Percentiles rank a stretch among this genome's conserved stretches.
These are phyloP conservation scores for Trichoderma sp. DNA, from an alignment of 2,329 filamentous ascomycete genomes.

Conservation along the genomic window DNA sequence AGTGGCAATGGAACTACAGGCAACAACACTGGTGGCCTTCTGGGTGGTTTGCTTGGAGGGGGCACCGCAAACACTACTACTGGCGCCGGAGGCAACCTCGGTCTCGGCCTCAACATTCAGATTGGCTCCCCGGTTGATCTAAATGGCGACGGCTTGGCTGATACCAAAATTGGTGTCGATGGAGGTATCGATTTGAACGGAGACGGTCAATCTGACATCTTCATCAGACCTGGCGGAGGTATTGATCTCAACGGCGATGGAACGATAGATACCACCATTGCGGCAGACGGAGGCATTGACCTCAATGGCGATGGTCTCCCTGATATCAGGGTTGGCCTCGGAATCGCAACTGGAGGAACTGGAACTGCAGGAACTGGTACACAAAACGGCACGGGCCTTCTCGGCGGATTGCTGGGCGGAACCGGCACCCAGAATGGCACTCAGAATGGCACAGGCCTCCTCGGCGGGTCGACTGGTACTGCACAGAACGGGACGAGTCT, in stretches of 20 bases:
- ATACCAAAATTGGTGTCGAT: not conserved
- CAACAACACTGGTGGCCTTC: not conserved
- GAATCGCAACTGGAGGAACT: too few relatives aligned
- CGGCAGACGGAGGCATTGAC: not conserved
- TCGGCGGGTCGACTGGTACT: too few relatives aligned
- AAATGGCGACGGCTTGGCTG: not conserved
- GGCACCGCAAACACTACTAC: not conserved
- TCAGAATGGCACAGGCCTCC: too few relatives aligned
- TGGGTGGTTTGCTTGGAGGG: not conserved
- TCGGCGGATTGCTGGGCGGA: too few relatives aligned
- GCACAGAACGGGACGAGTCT: too few relatives aligned
- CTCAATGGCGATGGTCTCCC: not conserved
- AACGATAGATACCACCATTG: not conserved
- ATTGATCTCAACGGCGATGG: conserved; percentile 17
- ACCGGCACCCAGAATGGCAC: too few relatives aligned
- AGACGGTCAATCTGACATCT: conserved; percentile 1
- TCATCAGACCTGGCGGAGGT: not conserved
- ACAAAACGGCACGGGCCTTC: too few relatives aligned
- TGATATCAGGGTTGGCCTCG: too few relatives aligned
- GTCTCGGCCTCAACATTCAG: not conserved
- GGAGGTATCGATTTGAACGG: not conserved
- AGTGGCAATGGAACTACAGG: not conserved
- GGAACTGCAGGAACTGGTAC: too few relatives aligned
- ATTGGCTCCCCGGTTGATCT: not conserved
- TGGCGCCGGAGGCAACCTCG: not conserved